Evolutionary conservation across 805 yeast species (phyloP).

Genomic region (Yarrowia bubula): DNA sequence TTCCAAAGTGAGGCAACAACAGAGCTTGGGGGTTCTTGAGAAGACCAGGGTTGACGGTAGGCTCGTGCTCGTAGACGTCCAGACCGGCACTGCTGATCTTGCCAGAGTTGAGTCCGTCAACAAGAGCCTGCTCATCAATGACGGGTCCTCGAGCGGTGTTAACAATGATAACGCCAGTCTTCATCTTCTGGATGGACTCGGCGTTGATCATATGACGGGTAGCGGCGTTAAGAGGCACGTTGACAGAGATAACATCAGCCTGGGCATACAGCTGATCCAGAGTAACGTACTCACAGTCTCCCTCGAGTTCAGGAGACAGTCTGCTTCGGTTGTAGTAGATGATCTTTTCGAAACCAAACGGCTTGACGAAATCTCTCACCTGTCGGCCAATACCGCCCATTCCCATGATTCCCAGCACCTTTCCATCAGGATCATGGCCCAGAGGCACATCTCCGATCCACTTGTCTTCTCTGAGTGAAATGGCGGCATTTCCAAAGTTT

Average conservation of each 20-base stretch:
- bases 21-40: constrained; percentile 46
- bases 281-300: constrained; percentile 65
- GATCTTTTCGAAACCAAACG: constrained; percentile 72
- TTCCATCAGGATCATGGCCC: constrained; percentile 75
- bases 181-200: constrained; percentile 47
- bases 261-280: constrained; percentile 62
- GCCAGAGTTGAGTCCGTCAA: constrained; percentile 47
- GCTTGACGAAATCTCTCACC: constrained; percentile 64
- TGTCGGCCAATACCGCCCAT: constrained; percentile 90
- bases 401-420: constrained; percentile 76
- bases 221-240: constrained; percentile 69
- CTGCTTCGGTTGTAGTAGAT: constrained; percentile 68
- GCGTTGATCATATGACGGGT: constrained; percentile 59
- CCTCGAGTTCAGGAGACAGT: constrained; percentile 61
- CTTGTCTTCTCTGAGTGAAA: constrained; percentile 53
- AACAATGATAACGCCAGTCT: constrained; percentile 51
- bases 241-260: constrained; percentile 70
- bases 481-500: constrained; percentile 62
- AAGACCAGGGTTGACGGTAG: constrained; percentile 49
- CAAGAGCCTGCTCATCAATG: constrained; percentile 52
- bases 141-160: constrained; percentile 61
- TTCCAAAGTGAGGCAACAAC: constrained; percentile 54
- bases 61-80: constrained; percentile 59
- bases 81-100: constrained; percentile 51
- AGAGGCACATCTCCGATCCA: constrained; percentile 65